Evolutionary conservation across 345 rosid genomes (phyloP), one percentile per base, ranked within the genome.

Genomic region (Cardamine chenopodiifolia): DNA sequence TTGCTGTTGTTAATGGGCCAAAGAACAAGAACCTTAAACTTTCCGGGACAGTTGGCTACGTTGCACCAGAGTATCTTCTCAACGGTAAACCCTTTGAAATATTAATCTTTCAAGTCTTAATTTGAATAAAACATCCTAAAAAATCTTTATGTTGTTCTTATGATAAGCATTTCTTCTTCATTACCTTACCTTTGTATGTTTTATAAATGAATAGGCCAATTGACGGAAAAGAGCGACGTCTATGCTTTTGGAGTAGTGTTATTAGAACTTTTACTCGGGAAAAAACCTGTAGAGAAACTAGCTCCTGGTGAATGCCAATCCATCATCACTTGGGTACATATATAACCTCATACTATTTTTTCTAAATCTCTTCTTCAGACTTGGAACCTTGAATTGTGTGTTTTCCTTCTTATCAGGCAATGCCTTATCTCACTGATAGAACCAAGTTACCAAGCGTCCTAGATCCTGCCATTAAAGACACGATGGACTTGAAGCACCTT

Each of bases 371-470:
- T 48, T 47, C 4, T 34, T 35, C 1, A 29, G 44, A 58, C 59
- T 77, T 63, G 80, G 50, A 61, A 42, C 47, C 64, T 75, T 68
- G 29, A 52, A 9, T 19, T 65, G n/a, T 77, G 61, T 7, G 18
- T 48, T 48, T 56, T 32, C 22, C 60, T 72, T 20, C 26, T 32
- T 66, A 11, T 77, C 88, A 95, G 99, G 99, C 99, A 80, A 89
- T 95, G 97, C 97, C 99, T 82, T 93, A 90, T 80, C 97, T 95
- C 17, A 91, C 96, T 39, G 96, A 90, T 81, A 85, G 97, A 86
- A 76, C 88, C 52, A 85, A 84, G 71, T 92, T 95, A 77, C 97
- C 99, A 31, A 83, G 76, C 73, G 90, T 91, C 1, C 72, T 95
- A 83, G 97, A 95, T 82, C 93, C 97, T 37, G 92, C 79, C 52